These are phyloP conservation scores for Lecanicillium sp. DNA, from an alignment of 2,329 filamentous ascomycete species.

Conservation along the genomic window DNA sequence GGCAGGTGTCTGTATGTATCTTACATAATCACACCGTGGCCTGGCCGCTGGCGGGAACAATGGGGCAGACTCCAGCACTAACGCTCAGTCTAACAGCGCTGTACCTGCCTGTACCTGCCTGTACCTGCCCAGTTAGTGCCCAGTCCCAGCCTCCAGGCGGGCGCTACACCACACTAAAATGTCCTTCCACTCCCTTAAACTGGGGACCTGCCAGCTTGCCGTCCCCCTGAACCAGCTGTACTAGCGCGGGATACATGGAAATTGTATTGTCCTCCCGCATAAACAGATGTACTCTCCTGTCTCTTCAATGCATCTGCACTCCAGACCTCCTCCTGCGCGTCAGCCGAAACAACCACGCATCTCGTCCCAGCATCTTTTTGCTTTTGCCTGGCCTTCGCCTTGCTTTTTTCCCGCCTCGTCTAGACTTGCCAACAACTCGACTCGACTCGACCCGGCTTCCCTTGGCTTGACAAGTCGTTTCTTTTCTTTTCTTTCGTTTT, in stretches of 20 bases:
- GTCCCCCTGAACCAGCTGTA: slow-evolving; percentile 3
- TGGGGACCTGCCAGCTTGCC: neutral
- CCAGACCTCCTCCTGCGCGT: slow-evolving; percentile 4
- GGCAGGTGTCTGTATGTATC: too few relatives aligned
- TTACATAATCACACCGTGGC: too few relatives aligned
- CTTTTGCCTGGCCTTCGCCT: neutral
- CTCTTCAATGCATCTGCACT: neutral
- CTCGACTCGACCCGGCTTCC: too few relatives aligned
- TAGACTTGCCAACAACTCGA: too few relatives aligned
- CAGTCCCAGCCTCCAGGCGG: too few relatives aligned
- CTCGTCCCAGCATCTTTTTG: too few relatives aligned
- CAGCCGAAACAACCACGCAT: slow-evolving; percentile 1
- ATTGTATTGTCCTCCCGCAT: neutral
- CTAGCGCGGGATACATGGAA: neutral
- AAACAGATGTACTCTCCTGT: too few relatives aligned
- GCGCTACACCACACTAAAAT: neutral
- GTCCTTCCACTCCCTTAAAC: neutral
- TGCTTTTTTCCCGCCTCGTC: neutral
- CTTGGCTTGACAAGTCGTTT: slow-evolving; percentile 1
- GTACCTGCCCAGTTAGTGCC: too few relatives aligned
- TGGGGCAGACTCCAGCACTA: neutral
- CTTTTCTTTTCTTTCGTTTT: slow-evolving; percentile 1
- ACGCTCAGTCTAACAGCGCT: neutral
- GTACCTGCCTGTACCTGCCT: too few relatives aligned
- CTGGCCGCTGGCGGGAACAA: too few relatives aligned